Conservation (phyloP, 2,329 filamentous ascomycete species). For the Beauveria pseudobassiana region DNA sequence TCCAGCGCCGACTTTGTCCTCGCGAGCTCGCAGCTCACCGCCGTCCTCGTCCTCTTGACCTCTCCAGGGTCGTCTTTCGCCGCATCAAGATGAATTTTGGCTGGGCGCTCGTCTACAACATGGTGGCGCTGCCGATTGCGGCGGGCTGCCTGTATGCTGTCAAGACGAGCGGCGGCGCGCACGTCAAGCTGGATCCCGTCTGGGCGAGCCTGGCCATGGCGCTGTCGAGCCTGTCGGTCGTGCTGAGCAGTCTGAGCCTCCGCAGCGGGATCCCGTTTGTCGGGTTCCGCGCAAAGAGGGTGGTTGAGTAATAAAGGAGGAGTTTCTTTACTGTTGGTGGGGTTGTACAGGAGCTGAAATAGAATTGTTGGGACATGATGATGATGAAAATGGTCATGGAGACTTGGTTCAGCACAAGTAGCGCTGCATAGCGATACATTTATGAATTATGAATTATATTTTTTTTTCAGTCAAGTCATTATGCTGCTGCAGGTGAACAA, state of each 20-base stretch:
- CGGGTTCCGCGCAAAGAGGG: conserved; percentile 33
- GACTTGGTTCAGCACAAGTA: neutral
- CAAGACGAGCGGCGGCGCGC: conserved; percentile 36
- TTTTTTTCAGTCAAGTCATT: no score
- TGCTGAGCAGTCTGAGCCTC: conserved; percentile 71
- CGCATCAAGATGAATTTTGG: conserved; percentile 78
- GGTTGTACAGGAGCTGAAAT: no score
- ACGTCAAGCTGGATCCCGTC: conserved; percentile 63
- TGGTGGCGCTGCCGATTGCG: conserved; percentile 69
- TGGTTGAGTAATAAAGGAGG: neutral
- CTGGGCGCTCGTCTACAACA: conserved; percentile 80
- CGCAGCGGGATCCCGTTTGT: conserved; percentile 39
- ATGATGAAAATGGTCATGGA: no score
- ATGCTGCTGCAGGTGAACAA: no score
- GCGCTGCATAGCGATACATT: neutral
- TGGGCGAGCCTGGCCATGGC: conserved; percentile 95
- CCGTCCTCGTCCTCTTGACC: conserved; percentile 65
- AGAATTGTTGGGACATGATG: no score
- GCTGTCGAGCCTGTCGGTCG: conserved; percentile 81
- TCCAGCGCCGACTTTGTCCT: conserved; percentile 77
- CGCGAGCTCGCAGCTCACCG: conserved; percentile 60
- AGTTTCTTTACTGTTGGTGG: no score
- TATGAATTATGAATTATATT: neutral
- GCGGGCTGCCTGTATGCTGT: conserved; percentile 68
- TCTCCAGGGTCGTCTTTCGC: conserved; percentile 65